A percentile compares a stretch with the other conserved stretches of the same genome.
These are phyloP conservation scores for Rhizoclosmatium sp. DNA, from an alignment of 192 early-diverging fungal species.

Conservation along the genomic window DNA sequence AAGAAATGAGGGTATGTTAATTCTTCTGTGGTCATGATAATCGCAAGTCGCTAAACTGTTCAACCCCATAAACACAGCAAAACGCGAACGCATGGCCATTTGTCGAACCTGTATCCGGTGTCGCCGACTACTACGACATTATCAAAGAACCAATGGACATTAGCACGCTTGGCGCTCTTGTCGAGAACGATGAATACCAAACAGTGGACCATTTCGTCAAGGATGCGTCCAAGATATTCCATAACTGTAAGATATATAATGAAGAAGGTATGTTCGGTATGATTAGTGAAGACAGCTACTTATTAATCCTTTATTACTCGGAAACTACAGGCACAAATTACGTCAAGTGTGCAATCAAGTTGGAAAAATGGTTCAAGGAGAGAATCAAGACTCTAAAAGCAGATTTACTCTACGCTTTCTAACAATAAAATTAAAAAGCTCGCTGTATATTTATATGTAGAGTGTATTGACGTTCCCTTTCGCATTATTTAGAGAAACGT, in stretches of 20 bases:
- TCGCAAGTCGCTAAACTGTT: background rate
- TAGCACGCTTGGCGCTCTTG: constrained; percentile 80
- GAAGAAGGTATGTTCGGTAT: constrained; percentile 64
- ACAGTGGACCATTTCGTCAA: constrained; percentile 83
- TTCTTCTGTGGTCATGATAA: constrained; percentile 2
- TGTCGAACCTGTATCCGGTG: constrained; percentile 89
- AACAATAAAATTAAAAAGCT: background rate
- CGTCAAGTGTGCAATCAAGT: constrained; percentile 43
- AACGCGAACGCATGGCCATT: constrained; percentile 94
- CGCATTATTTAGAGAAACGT: no score
- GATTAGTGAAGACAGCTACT: constrained; percentile 79
- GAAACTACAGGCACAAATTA: constrained; percentile 35
- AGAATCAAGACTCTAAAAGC: constrained; percentile 40
- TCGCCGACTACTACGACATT: constrained; percentile 94
- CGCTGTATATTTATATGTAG: no score
- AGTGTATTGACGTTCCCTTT: no score
- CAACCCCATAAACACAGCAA: constrained; percentile 46
- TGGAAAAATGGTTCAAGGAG: constrained; percentile 57
- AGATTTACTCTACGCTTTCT: constrained; percentile 25
- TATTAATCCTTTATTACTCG: constrained; percentile 10
- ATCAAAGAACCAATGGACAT: constrained; percentile 98
- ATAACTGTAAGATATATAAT: constrained; percentile 93
- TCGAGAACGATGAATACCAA: constrained; percentile 86
- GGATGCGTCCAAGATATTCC: constrained; percentile 91
- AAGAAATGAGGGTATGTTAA: constrained; percentile 65